phyloP scores from a whole-genome alignment of 148 eudicot genomes.

The Simmondsia chinensis region DNA sequence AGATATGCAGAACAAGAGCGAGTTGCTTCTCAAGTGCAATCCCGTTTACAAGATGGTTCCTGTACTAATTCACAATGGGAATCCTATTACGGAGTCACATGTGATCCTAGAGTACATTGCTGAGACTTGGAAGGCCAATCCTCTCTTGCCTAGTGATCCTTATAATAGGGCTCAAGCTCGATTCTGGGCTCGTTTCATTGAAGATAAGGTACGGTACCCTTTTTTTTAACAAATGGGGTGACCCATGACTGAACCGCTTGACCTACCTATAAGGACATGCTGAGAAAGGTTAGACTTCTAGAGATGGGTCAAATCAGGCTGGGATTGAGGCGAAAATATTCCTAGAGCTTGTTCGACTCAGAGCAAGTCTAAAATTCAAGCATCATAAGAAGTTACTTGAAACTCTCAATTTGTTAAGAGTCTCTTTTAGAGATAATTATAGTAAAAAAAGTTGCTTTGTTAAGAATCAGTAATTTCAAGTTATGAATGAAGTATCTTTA shows the following conservation, averaged over 20 bases:
- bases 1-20: slow-evolving; percentile 22
- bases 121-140: slow-evolving; percentile 23
- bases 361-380: too few species aligned
- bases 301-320: too few species aligned
- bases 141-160: slow-evolving; percentile 35
- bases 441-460: too few species aligned
- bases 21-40: slow-evolving; percentile 14
- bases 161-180: slow-evolving; percentile 26
- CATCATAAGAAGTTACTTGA: too few species aligned
- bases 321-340: too few species aligned
- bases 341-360: too few species aligned
- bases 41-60: slow-evolving; percentile 39
- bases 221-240: neutral
- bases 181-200: slow-evolving; percentile 43
- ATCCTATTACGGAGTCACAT: slow-evolving; percentile 28
- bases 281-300: too few species aligned
- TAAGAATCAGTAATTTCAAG: too few species aligned
- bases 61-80: slow-evolving; percentile 36
- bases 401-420: too few species aligned
- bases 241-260: neutral
- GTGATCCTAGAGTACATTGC: slow-evolving; percentile 47
- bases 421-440: too few species aligned
- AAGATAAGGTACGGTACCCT: slow-evolving; percentile 36
- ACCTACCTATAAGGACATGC: too few species aligned
- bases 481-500: too few species aligned